Percentiles rank a stretch among this genome's conserved stretches.
These are phyloP conservation scores for Lentinula sp. DNA, from an alignment of 768 basidiomycete species.

Conservation along the genomic window DNA sequence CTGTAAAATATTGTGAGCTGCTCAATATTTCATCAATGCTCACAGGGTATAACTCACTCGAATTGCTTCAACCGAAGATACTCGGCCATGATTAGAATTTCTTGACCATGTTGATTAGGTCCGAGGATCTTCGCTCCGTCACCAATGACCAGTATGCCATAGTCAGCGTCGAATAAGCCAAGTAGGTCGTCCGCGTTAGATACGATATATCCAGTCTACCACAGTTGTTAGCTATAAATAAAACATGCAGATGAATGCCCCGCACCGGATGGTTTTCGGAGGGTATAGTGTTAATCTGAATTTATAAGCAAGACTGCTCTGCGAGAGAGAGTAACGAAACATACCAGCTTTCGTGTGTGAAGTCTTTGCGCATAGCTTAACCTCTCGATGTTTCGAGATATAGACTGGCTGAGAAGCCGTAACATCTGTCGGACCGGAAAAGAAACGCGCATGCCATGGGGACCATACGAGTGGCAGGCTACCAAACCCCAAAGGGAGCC, in stretches of 20 bases:
- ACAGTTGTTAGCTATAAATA: background rate
- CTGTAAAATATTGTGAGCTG: conserved; percentile 22
- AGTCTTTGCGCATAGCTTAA: conserved; percentile 72
- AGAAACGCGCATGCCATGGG: conserved; percentile 77
- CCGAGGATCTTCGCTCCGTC: conserved; percentile 70
- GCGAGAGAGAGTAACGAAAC: conserved; percentile 13
- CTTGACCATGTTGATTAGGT: conserved; percentile 66
- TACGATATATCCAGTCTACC: conserved; percentile 65
- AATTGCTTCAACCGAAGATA: conserved; percentile 73
- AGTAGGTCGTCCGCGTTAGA: conserved; percentile 78
- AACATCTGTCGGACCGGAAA: conserved; percentile 83
- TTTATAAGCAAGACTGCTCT: background rate
- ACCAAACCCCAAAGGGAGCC: conserved; percentile 78
- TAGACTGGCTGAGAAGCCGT: conserved; percentile 70
- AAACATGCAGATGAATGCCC: background rate
- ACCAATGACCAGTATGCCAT: conserved; percentile 65
- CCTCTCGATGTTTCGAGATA: conserved; percentile 75
- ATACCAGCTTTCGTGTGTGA: conserved; percentile 70
- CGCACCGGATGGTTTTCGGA: conserved; percentile 56
- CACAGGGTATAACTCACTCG: conserved; percentile 35
- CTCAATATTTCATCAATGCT: background rate
- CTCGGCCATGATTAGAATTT: conserved; percentile 74
- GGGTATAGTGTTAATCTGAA: conserved; percentile 65
- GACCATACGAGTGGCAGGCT: conserved; percentile 72
- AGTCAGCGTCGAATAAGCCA: conserved; percentile 73